Base-by-base conservation (phyloP, 352 stramenopile genomes). In the Phytophthora litchii region DNA sequence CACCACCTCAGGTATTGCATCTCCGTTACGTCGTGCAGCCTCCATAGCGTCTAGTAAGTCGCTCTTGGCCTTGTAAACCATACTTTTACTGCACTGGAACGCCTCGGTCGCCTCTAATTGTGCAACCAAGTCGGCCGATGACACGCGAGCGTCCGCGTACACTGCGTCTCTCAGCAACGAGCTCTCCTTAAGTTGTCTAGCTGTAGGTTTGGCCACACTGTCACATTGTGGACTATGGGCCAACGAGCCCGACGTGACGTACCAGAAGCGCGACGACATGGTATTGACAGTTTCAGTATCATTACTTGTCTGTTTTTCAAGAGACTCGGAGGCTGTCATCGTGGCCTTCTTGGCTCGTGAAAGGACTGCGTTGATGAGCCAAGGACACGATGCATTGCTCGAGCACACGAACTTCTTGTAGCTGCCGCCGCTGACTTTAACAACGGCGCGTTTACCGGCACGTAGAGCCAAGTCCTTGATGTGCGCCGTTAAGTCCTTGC, bases 321-420 rank as follows among this genome's bases (percentile, higher is more conserved):
- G 4, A 19, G 25, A 13, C 27, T 64, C 35, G 36, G 5, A n/a
- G n/a, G n/a, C n/a, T n/a, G n/a, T n/a, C n/a, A n/a, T n/a, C 46
- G 40, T 14, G 4, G 34, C 41, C 53, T 70, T 68, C 23, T 63
- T 63, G 5, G 70, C 67, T 1, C 71, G 74, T 16, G 76, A 78
- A 19, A 55, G 72, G 23, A 87, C 75, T 41, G 75, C 75, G 36
- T 84, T 78, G 27, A 84, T 40, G 31, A 84, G 64, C 75, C 75
- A 87, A 17, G 57, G 17, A 38, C 77, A 87, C 29, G 56, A 47
- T 37, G 53, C 29, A 9, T 61, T 46, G 40, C 74, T 83, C 32
- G 74, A 72, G 45, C 77, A 84, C 9, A 79, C 60, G 38, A 84
- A 80, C 42, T 78, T 78, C 62, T 84, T 87, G 70, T 81, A 82